Base-by-base conservation (phyloP, 306 rosid genomes). In the Ochetophila trinervis region DNA sequence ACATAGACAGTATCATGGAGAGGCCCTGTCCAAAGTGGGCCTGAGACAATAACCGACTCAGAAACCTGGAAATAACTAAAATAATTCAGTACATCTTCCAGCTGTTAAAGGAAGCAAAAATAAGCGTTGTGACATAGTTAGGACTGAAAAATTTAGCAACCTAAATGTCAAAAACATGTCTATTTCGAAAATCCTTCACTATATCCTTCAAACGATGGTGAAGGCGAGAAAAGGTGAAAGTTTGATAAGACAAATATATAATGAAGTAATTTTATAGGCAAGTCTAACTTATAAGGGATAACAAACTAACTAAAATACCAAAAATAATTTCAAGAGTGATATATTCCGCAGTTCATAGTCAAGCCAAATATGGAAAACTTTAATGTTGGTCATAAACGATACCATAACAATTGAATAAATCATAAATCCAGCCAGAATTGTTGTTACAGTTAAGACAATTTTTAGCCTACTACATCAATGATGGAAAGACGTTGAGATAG, bases 21-120 rank as follows among this genome's bases (percentile, higher is more conserved):
- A 70, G 96, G 91, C 21, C 98, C 98, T 9, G 94, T 87, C 98
- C 98, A 93, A 59, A 93, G 98, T 57, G 98, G 99, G 58, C 97
- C 99, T 8, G 91, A 93, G 68, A 93, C 91, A 74, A 79, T 76
- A 1, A 86, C 71, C 13, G 94, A 84, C 50, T 74, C 57, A 42
- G 90, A 84, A 76, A 73, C 89, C 97, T 86, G 76, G 59, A 68
- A 72, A 27, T 61, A 34, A 55, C 60, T 40, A 35, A 45, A 50
- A 60, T 73, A 52, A 51, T 54, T 65, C 51, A 62, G 73, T 54
- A 42, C 53, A 42, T 54, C 54, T 51, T 34, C 60, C 9, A 56
- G 14, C 20, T 19, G 36, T 45, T 4, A 15, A 9, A 65, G 34
- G 49, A 18, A 53, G 17, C 19, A 44, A 45, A 13, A 6, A n/a